These are phyloP conservation scores for Tulasnella sp. DNA, from an alignment of 768 basidiomycete genomes.

Conservation along the genomic window DNA sequence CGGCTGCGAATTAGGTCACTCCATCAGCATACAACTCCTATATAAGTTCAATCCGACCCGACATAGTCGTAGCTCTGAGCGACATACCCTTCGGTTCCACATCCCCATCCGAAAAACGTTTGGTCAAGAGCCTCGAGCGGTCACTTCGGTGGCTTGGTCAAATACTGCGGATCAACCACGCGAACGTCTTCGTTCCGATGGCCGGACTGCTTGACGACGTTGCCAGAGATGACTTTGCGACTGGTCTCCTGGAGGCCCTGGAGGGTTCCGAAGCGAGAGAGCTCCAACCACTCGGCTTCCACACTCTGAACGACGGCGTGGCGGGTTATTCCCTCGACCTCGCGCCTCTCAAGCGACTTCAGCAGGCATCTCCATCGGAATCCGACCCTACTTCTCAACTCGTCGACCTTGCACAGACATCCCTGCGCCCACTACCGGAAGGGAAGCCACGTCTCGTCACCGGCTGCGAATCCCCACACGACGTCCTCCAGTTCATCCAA, in stretches of 20 bases:
- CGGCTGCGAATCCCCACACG: conserved; percentile 61
- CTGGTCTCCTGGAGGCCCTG: conserved; percentile 53
- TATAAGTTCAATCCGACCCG: conserved; percentile 53
- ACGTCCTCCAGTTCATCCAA: conserved; percentile 63
- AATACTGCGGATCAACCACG: conserved; percentile 40
- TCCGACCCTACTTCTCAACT: conserved; percentile 30
- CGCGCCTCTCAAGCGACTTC: conserved; percentile 40
- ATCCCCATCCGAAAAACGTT: conserved; percentile 67
- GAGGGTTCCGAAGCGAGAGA: conserved; percentile 53
- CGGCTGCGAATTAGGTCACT: conserved; percentile 44
- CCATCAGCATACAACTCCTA: conserved; percentile 55
- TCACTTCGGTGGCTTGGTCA: conserved; percentile 59
- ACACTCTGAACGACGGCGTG: conserved; percentile 62
- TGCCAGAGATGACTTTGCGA: conserved; percentile 63
- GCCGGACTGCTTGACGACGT: conserved; percentile 52
- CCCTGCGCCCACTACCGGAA: conserved; percentile 51
- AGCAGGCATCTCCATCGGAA: conserved; percentile 31
- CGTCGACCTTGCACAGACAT: conserved; percentile 51
- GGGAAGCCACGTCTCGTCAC: conserved; percentile 61
- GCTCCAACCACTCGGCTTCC: conserved; percentile 44
- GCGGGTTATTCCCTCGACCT: conserved; percentile 70
- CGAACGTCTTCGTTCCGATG: conserved; percentile 63
- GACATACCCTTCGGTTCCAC: conserved; percentile 64
- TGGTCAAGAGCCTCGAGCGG: conserved; percentile 70
- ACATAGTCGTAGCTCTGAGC: conserved; percentile 64